Evolutionary conservation across 2,329 filamentous ascomycete genomes (phyloP), one percentile per base, ranked within the genome.

Genomic region (Fusarium incarnatum): DNA sequence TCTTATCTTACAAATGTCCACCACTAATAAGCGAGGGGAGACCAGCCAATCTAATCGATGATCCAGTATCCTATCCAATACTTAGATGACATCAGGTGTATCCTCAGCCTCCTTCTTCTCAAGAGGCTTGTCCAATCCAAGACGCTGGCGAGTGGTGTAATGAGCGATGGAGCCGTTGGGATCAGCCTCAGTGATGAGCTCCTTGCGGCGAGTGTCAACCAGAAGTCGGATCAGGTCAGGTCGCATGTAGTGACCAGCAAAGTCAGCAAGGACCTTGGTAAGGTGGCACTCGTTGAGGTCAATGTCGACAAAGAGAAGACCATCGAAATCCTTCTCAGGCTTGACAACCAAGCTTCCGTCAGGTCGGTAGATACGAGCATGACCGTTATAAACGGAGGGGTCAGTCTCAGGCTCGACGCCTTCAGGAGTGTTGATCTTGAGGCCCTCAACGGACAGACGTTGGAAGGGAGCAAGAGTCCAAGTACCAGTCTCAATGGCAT

Each of bases 291-390:
- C 73, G 8, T 80, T 75, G 53, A 88, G 73, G 40, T 87, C 82
- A 48, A 88, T 71, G 60, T 88, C 84, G 0, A 85, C 85, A 58
- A 81, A 83, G 10, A 88, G 58, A 13, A 88, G 81, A 7, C 82
- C 81, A 68, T 88, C 86, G 42, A 76, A 76, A 46, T 73, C 71
- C 56, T 75, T 75, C 11, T 73, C 72, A 5, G 73, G 73, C 61
- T 75, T 73, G 27, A 69, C 64, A 2, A 72, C 66, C 2, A 73
- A 23, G 60, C 72, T 75, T 1, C 73, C 73, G 13, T 76, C 73
- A 9, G 73, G 73, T 13, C 72, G 57, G 56, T 75, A 76, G 13
- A 76, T 76, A 2, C 72, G 72, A 3, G 73, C 73, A 8, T 74
- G 72, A 0, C 73, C 73, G 46, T 76, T 75, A 57, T 75, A 74